Percentiles rank a stretch among this genome's conserved stretches.
Conservation (phyloP, 495 filamentous ascomycete species). For the Parathielavia appendiculata region DNA sequence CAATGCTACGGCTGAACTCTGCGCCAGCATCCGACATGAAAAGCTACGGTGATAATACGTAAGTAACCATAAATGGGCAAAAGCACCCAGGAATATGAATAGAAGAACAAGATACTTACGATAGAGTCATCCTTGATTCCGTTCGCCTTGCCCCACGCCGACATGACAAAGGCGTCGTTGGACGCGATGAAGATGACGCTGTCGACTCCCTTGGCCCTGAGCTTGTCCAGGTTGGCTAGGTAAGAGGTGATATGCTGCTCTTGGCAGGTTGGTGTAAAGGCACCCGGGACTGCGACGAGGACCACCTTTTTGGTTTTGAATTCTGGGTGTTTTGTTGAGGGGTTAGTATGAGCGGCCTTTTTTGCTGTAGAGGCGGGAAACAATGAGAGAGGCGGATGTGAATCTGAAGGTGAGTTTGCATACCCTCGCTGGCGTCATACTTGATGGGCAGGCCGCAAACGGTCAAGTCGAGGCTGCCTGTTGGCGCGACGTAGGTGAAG, state of each 20-base stretch:
- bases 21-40: constrained; percentile 78
- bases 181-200: constrained; percentile 76
- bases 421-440: constrained; percentile 75
- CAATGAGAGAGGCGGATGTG: background rate
- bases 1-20: constrained; percentile 73
- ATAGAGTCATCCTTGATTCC: constrained; percentile 72
- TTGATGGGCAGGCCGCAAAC: constrained; percentile 72
- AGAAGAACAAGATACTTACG: constrained; percentile 44
- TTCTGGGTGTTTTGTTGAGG: constrained; percentile 39
- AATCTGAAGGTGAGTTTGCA: background rate
- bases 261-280: constrained; percentile 93
- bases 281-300: constrained; percentile 84
- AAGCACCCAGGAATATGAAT: no score
- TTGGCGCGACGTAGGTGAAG: constrained; percentile 75
- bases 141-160: constrained; percentile 94
- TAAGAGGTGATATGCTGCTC: constrained; percentile 82
- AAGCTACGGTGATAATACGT: constrained; percentile 45
- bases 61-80: no score
- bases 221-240: constrained; percentile 63
- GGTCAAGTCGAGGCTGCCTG: constrained; percentile 58
- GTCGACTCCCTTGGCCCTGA: constrained; percentile 84
- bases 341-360: background rate
- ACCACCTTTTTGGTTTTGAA: constrained; percentile 87
- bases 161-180: constrained; percentile 92
- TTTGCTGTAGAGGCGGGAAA: background rate